Evolutionary conservation across 441 rosid genomes (phyloP).

Genomic region (Omphalea diandra): DNA sequence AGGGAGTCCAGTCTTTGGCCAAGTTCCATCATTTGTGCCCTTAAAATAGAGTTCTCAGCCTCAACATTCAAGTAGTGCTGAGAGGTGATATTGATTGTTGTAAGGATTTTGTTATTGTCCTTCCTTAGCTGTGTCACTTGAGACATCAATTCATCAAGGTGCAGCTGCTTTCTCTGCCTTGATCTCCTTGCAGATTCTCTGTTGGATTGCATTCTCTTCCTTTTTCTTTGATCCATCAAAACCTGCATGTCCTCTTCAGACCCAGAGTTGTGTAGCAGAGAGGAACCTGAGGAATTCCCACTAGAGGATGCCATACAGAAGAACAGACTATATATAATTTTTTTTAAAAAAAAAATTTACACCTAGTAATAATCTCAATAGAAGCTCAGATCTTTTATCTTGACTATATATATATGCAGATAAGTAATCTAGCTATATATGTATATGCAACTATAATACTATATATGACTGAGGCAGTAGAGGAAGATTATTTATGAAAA

Average conservation of each 20-base stretch:
- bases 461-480: slow-evolving; percentile 9
- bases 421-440: background rate
- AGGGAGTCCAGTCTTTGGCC: slow-evolving; percentile 55
- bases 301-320: slow-evolving; percentile 47
- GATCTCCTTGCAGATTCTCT: slow-evolving; percentile 90
- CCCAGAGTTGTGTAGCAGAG: slow-evolving; percentile 36
- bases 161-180: slow-evolving; percentile 86
- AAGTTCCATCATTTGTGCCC: slow-evolving; percentile 72
- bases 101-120: slow-evolving; percentile 50
- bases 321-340: background rate
- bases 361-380: slow-evolving; percentile 35
- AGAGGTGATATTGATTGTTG: slow-evolving; percentile 44
- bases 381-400: slow-evolving; percentile 14
- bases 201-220: slow-evolving; percentile 78
- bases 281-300: slow-evolving; percentile 52
- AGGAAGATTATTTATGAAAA: slow-evolving; percentile 49
- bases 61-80: slow-evolving; percentile 50
- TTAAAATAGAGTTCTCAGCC: slow-evolving; percentile 68
- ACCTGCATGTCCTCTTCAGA: slow-evolving; percentile 55
- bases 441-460: background rate
- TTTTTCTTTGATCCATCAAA: slow-evolving; percentile 66
- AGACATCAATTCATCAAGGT: slow-evolving; percentile 53
- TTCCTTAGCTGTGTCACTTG: slow-evolving; percentile 48
- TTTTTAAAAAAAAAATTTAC: background rate
- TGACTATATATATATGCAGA: background rate